Base-by-base conservation (phyloP, 306 rosid genomes). In the Corylus heterophylla region DNA sequence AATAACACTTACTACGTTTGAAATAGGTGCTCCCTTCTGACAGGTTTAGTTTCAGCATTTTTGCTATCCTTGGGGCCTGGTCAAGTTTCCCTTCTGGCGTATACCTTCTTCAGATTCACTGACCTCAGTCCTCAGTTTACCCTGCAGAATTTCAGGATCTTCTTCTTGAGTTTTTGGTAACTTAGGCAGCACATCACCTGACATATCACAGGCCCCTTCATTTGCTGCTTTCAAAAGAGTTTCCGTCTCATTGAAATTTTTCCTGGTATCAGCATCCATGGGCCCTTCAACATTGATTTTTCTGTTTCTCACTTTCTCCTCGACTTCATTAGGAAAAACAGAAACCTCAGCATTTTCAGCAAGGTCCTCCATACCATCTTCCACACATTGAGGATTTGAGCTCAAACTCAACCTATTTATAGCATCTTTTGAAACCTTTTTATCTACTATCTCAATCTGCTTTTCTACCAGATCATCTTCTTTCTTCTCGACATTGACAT, bases 401-500 rank as follows among this genome's bases (percentile, higher is more conserved):
- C 69, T 63, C 42, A 31, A 14, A 63, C n/a, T 63, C 69, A 14
- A 29, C 39, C 69, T 63, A 31, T 17, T 66, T 66, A 17, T 66
- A 8, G 3, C 49, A 17, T 66, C 71, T 14, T 35, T 37, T 39
- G 71, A 10, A 42, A 42, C 22, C 44, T 13, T 64, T 35, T 11
- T 16, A 64, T 64, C 70, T 16, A 16, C 70, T 67, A 67, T 67
- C 49, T 67, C 72, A 39, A 47, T 37, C 50, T 67, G 49, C 29
- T 67, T 67, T 67, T 67, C 72, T 4, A 9, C 29, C 12, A 8
- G 51, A 67, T 67, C 50, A 31, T 37, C 49, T n/a, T 67, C 72
- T 67, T 18, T 67, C 72, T 67, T 18, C 72, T 67, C 42, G 5
- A 35, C 70, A 35, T 64, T 64, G 70, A 37, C 16, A 4, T 64